A percentile compares a stretch with the other conserved stretches of the same genome.
These are phyloP conservation scores for Trametes maxima DNA, from an alignment of 768 basidiomycete genomes.

Conservation along the genomic window DNA sequence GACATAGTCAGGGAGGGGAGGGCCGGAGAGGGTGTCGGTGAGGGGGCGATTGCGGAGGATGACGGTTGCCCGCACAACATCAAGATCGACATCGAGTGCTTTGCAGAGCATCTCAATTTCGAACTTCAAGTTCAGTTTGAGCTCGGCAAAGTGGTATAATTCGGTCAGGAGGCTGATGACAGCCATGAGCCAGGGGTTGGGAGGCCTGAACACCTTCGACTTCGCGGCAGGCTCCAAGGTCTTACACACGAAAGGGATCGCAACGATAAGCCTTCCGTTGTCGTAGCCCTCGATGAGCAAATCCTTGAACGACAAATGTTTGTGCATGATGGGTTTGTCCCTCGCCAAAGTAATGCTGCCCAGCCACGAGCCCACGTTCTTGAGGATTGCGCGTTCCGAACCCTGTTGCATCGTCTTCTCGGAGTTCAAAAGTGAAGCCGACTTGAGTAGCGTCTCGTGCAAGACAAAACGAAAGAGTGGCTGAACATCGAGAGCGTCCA, in stretches of 20 bases:
- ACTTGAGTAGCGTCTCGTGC: conserved; percentile 93
- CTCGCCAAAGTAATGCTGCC: conserved; percentile 92
- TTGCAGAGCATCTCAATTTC: conserved; percentile 98
- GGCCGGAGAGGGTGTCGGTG: conserved; percentile 55
- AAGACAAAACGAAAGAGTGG: conserved; percentile 74
- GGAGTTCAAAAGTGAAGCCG: conserved; percentile 83
- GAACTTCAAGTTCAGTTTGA: conserved; percentile 96
- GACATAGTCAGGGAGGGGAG: conserved; percentile 77
- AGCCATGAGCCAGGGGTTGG: conserved; percentile 98
- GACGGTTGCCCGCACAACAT: conserved; percentile 79
- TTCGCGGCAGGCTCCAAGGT: conserved; percentile 87
- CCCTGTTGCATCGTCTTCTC: conserved; percentile 87
- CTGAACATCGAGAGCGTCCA: conserved; percentile 78
- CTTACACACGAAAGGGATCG: conserved; percentile 98
- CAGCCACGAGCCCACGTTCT: conserved; percentile 95
- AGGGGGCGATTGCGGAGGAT: conserved; percentile 79
- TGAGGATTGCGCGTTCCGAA: conserved; percentile 82
- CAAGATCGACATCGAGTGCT: conserved; percentile 84
- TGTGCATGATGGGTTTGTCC: conserved; percentile 90
- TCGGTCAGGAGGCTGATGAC: conserved; percentile 90
- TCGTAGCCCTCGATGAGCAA: conserved; percentile 96
- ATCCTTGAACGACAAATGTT: conserved; percentile 95
- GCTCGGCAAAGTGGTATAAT: conserved; percentile 95
- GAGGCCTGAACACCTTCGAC: conserved; percentile 92
- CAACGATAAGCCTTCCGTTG: conserved; percentile 85